Base-by-base conservation (phyloP, 106 monocot genomes). In the Acorus gramineus region DNA sequence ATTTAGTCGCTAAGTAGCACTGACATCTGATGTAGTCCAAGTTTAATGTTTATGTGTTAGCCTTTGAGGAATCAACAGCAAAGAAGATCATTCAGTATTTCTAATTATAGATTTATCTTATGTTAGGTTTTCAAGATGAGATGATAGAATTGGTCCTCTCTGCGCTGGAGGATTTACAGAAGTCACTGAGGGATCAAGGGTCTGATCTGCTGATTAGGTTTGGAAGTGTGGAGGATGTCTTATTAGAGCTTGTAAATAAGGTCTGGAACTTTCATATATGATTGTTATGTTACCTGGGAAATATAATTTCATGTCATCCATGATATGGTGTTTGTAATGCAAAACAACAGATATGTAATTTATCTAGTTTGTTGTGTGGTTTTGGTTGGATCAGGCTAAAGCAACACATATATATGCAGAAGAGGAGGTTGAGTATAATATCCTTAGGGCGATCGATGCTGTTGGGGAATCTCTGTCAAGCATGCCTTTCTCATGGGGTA, bases 341-440 rank as follows among this genome's bases (percentile, higher is more conserved):
- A 28, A 28, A 28, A 28, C 28, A 28, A 28, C 28, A 28, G 28
- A 28, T 28, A 28, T 28, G 28, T 28, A 28, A 28, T 28, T 28
- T 28, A 28, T 28, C 28, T 28, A 28, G 28, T 11, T 48, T 46
- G 0, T 78, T 6, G 6, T 59, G 53, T 53, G 12, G 14, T 53
- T 59, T 61, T 57, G 42, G 47, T 53, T 60, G 53, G 59, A 53
- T 82, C 80, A 96, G 95, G 76, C 85, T 14, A 90, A 85, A 74
- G 85, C 87, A 72, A 79, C 85, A 49, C 78, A 79, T 9, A 66
- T 96, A 71, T 96, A 78, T 80, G 73, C 82, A 62, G 95, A 96
- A 82, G 95, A 96, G 64, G 90, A 90, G 68, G 76, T 90, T 42
- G 95, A 96, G 8, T 83, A 81, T 61, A 77, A 74, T 58, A 62